A percentile compares a stretch with the other conserved stretches of the same genome.
Evolutionary conservation across 2,329 filamentous ascomycete genomes (phyloP).

Genomic region (Fusarium domesticum): DNA sequence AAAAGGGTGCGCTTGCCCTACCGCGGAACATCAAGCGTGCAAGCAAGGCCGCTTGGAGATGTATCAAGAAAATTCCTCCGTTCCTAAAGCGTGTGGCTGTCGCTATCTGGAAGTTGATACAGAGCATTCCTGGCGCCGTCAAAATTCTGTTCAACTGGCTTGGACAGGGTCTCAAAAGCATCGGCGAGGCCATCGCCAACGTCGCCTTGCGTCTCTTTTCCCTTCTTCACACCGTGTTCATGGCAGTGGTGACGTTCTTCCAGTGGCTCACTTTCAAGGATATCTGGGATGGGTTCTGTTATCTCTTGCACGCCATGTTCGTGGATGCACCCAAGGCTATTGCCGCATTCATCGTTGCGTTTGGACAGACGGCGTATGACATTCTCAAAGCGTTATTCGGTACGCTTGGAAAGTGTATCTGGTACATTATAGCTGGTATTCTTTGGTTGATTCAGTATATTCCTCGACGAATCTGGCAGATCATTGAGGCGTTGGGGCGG

Average conservation of each 20-base stretch:
- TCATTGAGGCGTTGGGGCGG: conserved; percentile 30
- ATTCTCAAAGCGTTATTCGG: conserved; percentile 34
- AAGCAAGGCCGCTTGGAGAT: conserved; percentile 13
- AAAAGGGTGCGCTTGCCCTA: conserved; percentile 17
- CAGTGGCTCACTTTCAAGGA: conserved; percentile 38
- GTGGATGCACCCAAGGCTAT: conserved; percentile 30
- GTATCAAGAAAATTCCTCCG: conserved; percentile 19
- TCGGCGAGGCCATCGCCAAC: conserved; percentile 26
- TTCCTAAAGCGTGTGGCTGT: conserved; percentile 6
- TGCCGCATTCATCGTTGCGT: conserved; percentile 20
- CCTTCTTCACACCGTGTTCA: conserved; percentile 36
- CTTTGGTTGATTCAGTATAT: conserved; percentile 34
- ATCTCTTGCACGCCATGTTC: conserved; percentile 33
- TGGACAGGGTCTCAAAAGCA: conserved; percentile 25
- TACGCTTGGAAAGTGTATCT: conserved; percentile 27
- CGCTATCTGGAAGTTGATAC: conserved; percentile 19
- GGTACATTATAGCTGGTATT: conserved; percentile 25
- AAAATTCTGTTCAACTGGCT: conserved; percentile 32
- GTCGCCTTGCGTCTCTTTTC: conserved; percentile 31
- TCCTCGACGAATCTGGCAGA: conserved; percentile 33
- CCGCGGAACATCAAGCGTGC: conserved; percentile 11
- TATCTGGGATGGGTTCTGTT: conserved; percentile 36
- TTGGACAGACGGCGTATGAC: conserved; percentile 26
- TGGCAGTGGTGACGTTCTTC: conserved; percentile 36
- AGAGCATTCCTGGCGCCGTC: conserved; percentile 22